A percentile compares a stretch with the other conserved stretches of the same genome.
These are phyloP conservation scores for Dentiscutata heterogama DNA, from an alignment of 371 early-diverging fungal genomes.

Conservation along the genomic window DNA sequence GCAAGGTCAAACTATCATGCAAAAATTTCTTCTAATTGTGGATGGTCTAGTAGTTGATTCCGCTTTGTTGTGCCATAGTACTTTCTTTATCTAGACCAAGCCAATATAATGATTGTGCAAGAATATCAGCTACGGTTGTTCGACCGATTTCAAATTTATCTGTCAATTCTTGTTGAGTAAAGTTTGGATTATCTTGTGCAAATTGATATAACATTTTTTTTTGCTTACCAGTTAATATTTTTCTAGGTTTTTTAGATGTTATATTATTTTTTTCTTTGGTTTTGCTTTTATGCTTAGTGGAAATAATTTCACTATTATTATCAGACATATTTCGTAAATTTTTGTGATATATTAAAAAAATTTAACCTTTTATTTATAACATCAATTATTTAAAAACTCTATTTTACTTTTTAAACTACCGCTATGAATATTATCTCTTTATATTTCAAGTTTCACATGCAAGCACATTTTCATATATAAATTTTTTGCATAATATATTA, in stretches of 20 bases:
- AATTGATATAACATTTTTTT: conserved; percentile 24
- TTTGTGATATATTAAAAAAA: too few species aligned
- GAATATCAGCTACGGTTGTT: conserved; percentile 9
- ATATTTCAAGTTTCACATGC: too few species aligned
- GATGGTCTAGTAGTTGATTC: background rate
- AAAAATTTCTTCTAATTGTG: conserved; percentile 7
- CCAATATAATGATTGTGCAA: conserved; percentile 4
- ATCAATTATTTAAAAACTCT: too few species aligned
- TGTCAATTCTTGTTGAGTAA: background rate
- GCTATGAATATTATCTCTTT: too few species aligned
- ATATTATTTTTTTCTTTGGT: background rate
- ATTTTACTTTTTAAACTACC: too few species aligned
- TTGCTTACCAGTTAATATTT: background rate
- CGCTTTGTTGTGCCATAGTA: background rate
- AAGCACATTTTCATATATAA: too few species aligned
- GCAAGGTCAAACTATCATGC: background rate
- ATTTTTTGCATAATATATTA: too few species aligned
- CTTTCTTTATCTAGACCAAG: background rate
- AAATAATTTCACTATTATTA: background rate
- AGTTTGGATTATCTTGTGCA: background rate
- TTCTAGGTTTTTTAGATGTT: background rate
- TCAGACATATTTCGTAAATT: too few species aligned
- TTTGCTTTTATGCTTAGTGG: background rate
- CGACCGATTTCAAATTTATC: conserved; percentile 19
- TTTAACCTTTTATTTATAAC: too few species aligned